Percentiles rank a stretch among this genome's conserved stretches.
Evolutionary conservation across 306 rosid genomes (phyloP).

Genomic region (Ceratonia siliqua): DNA sequence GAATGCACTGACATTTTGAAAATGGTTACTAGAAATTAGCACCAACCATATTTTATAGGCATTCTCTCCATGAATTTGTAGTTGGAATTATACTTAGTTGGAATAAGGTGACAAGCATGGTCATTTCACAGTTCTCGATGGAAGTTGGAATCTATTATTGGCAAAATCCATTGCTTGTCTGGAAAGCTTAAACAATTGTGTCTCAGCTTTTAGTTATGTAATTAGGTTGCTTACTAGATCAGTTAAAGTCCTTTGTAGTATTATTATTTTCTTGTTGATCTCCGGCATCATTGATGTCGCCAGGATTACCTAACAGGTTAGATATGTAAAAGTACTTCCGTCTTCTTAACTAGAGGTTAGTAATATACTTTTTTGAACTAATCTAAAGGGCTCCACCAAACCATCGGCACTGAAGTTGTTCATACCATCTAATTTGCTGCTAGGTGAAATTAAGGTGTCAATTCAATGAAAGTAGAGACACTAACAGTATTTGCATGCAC

Average conservation of each 20-base stretch:
- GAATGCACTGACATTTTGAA: not conserved
- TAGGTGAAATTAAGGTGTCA: not conserved
- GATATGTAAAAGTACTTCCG: not conserved
- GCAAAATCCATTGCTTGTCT: not conserved
- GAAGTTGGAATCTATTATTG: not conserved
- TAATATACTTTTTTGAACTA: not conserved
- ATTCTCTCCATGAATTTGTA: constrained; percentile 11
- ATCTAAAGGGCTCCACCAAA: not conserved
- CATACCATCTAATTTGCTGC: not conserved
- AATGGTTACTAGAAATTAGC: not conserved
- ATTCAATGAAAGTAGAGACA: not conserved
- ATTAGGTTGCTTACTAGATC: not conserved
- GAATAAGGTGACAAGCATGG: not conserved
- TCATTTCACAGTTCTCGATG: not conserved
- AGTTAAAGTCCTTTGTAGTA: not conserved
- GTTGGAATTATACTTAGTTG: not conserved
- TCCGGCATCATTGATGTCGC: not conserved
- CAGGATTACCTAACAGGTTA: not conserved
- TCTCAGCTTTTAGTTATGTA: not conserved
- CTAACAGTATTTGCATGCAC: not conserved
- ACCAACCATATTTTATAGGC: not conserved
- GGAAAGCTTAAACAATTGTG: not conserved
- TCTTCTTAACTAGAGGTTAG: not conserved
- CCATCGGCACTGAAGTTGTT: not conserved
- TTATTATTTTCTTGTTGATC: constrained; percentile 13